Percentiles rank a stretch among this genome's conserved stretches.
These are phyloP conservation scores for Salix purpurea DNA, from an alignment of 345 rosid species.

Conservation along the genomic window DNA sequence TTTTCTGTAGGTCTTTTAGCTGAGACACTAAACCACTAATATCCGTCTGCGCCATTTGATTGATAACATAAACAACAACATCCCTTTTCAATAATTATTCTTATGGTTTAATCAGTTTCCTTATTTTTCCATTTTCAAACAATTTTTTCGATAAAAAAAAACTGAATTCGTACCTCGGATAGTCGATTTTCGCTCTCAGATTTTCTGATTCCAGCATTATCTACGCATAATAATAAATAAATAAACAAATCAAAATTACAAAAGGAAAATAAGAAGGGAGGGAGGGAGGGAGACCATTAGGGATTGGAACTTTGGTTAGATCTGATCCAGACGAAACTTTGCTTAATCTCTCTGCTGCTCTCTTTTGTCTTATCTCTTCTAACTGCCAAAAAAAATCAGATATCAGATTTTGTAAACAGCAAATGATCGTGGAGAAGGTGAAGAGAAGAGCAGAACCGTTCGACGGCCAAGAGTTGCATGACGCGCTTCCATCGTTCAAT, in stretches of 20 bases:
- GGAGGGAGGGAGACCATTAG: slow-evolving; percentile 44
- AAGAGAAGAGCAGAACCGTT: slow-evolving; percentile 47
- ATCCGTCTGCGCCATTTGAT: slow-evolving; percentile 54
- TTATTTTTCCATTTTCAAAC: background rate
- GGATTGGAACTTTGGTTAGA: slow-evolving; percentile 48
- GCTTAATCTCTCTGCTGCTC: slow-evolving; percentile 86
- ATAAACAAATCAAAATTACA: background rate
- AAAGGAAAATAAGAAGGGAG: background rate
- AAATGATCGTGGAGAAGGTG: background rate
- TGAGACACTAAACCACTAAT: slow-evolving; percentile 83
- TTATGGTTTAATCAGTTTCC: background rate
- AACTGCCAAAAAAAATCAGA: slow-evolving; percentile 33
- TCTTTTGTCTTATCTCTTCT: slow-evolving; percentile 91
- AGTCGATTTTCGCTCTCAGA: slow-evolving; percentile 79
- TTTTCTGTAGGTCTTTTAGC: slow-evolving; percentile 67
- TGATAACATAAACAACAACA: slow-evolving; percentile 1
- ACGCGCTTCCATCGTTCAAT: slow-evolving; percentile 49
- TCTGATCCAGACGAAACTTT: slow-evolving; percentile 78
- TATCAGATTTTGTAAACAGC: background rate
- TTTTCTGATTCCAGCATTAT: slow-evolving; percentile 53
- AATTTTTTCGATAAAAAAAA: too few relatives aligned
- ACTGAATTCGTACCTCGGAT: slow-evolving; percentile 51
- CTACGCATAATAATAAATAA: slow-evolving; percentile 27
- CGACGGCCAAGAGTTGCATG: slow-evolving; percentile 95
- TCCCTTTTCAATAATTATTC: too few relatives aligned